Evolutionary conservation across 306 rosid genomes (phyloP).

Genomic region (Parietaria judaica): DNA sequence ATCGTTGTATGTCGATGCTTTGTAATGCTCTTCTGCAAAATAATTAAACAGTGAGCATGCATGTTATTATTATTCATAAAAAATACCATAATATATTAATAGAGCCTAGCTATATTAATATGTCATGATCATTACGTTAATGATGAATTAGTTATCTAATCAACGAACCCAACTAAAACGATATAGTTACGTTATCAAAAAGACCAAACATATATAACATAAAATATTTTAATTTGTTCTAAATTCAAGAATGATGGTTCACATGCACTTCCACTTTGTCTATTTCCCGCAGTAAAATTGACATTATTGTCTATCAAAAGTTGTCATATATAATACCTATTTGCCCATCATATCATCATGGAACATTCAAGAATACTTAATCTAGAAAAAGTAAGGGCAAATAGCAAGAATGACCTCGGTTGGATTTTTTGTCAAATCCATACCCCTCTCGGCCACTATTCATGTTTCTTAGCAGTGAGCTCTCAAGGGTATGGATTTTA

Average conservation of each 20-base stretch:
- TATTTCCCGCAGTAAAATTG: background rate
- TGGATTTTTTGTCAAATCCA: no score
- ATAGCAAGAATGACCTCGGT: no score
- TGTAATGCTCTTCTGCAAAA: constrained; percentile 15
- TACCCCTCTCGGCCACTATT: no score
- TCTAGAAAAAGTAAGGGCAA: background rate
- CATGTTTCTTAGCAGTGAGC: no score
- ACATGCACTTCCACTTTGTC: background rate
- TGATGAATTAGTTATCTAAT: background rate
- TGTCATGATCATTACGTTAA: no score
- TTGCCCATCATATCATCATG: background rate
- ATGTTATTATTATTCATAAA: no score
- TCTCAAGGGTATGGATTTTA: no score
- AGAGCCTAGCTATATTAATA: no score
- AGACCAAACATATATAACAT: no score
- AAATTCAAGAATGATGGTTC: background rate
- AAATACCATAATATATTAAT: no score
- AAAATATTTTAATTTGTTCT: background rate
- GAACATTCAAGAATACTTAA: background rate
- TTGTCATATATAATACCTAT: background rate
- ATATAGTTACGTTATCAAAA: background rate
- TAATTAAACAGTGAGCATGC: background rate
- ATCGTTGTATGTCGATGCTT: background rate
- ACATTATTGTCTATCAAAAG: background rate
- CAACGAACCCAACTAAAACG: constrained; percentile 5